Evolutionary conservation across 1,284 basidiomycete species (phyloP), one percentile per base, ranked within the genome.

Genomic region (Meripilus lineatus): DNA sequence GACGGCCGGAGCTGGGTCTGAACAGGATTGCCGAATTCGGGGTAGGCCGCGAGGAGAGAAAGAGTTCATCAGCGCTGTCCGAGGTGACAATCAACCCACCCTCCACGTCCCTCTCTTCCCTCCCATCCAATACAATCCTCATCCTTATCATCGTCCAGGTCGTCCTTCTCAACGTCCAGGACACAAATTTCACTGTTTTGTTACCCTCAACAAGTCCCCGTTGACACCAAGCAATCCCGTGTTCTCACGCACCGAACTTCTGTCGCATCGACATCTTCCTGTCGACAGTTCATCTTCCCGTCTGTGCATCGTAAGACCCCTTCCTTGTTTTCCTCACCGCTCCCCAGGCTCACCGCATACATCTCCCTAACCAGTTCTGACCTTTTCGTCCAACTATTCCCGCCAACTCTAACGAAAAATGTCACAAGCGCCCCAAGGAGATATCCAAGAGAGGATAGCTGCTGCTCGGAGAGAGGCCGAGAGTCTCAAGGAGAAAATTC

Each of bases 381-480:
- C n/a, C n/a, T n/a, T n/a, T n/a, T n/a, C n/a, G n/a, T n/a, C n/a
- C n/a, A n/a, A n/a, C n/a, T 59, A 56, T 59, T 63, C 49, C n/a
- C n/a, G n/a, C n/a, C n/a, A n/a, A n/a, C n/a, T n/a, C n/a, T n/a
- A n/a, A n/a, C n/a, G 57, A 34, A 46, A 48, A 23, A 89, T 89
- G 85, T 82, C 85, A 58, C 84, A 88, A 72, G 75, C 75, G 51
- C 81, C 74, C 45, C 82, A 84, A 68, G 79, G 82, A 62, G 91
- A 94, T 63, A 91, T 94, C 57, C 91, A 93, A 65, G 92, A 94
- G 71, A 72, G 89, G 62, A 98, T 99, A 66, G 91, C 93, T 45
- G 91, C 93, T 40, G 95, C 95, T 47, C 84, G 95, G 60, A 81
- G 94, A 62, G 94, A 98, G 69, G 93, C 93, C 32, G 95, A 99